Base-by-base conservation (phyloP, 2,329 filamentous ascomycete species). In the Beauveria australis region DNA sequence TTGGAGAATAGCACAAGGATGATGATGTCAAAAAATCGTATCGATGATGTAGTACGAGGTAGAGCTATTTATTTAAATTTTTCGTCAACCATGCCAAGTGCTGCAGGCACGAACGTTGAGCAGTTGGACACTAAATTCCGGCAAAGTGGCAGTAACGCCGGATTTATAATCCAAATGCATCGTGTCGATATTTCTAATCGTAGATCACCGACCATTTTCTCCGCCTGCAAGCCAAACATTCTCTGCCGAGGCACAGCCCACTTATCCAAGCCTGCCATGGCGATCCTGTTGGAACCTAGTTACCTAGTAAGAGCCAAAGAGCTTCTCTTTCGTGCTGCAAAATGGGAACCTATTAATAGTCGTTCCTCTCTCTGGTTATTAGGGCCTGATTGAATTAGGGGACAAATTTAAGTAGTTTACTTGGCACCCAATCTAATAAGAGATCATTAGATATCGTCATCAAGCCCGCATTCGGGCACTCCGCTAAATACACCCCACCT, bases 91-190 rank as follows among this genome's bases (percentile, higher is more conserved):
- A 37, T 37, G 33, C 33, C 33, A 37, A 19, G 26, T 22, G 22
- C n/a, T 30, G 53, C 19, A 18, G n/a, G 24, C 26, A 28, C 22
- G 5, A 18, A 16, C 24, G 41, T 44, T 30, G n/a, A 24, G n/a
- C 16, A 28, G 22, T 5, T 19, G 2, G 12, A 47, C 14, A n/a
- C 22, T 18, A 40, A 43, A 41, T 53, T 43, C 16, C 37, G 47
- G 22, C 19, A 40, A 48, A 12, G 33, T 5, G 28, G 28, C 9
- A 12, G 24, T 5, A 18, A 48, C 7, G 30, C 43, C 26, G 44
- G 54, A 57, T 57, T 57, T 57, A 57, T 57, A 57, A 57, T 37
- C 44, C 44, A 37, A 40, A n/a, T 18, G 16, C 44, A 22, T 12
- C 12, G 19, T 14, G 19, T 14, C 16, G 9, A 37, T 33, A 56